Conservation (phyloP, 2,329 filamentous ascomycete genomes). For the Colletotrichum trifolii region DNA sequence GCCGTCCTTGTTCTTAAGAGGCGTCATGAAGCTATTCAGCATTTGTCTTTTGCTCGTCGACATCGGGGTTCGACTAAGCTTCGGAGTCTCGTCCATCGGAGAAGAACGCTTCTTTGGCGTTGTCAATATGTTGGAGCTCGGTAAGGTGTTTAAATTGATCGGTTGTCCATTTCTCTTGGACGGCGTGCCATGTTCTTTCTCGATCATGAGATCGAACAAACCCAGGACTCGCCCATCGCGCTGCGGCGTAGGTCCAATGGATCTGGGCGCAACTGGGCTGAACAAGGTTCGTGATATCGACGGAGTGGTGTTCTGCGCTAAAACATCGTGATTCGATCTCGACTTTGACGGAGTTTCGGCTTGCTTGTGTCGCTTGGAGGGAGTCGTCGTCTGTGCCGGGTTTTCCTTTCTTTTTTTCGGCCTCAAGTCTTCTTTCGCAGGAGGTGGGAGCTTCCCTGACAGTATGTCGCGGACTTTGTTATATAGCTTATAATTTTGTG, state of each 20-base stretch:
- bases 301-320: slow-evolving; percentile 64
- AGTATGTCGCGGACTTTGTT: slow-evolving; percentile 71
- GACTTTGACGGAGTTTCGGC: slow-evolving; percentile 60
- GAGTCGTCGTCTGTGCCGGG: slow-evolving; percentile 53
- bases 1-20: slow-evolving; percentile 61
- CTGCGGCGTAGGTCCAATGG: slow-evolving; percentile 82
- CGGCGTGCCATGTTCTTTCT: slow-evolving; percentile 61
- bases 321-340: slow-evolving; percentile 46
- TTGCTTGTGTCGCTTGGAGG: slow-evolving; percentile 62
- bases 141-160: slow-evolving; percentile 44
- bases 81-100: slow-evolving; percentile 44
- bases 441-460: slow-evolving; percentile 60
- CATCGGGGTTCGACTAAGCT: slow-evolving; percentile 61
- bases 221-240: slow-evolving; percentile 81
- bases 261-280: slow-evolving; percentile 67
- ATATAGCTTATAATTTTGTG: slow-evolving; percentile 82
- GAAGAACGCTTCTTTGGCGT: slow-evolving; percentile 60
- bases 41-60: slow-evolving; percentile 70
- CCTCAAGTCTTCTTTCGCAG: slow-evolving; percentile 50
- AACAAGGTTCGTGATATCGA: slow-evolving; percentile 69
- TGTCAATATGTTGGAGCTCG: slow-evolving; percentile 43
- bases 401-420: slow-evolving; percentile 56
- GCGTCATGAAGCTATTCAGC: slow-evolving; percentile 74
- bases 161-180: slow-evolving; percentile 50
- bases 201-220: slow-evolving; percentile 76